phyloP scores from a whole-genome alignment of 2,329 filamentous ascomycete species.

The Fusarium nygamai region DNA sequence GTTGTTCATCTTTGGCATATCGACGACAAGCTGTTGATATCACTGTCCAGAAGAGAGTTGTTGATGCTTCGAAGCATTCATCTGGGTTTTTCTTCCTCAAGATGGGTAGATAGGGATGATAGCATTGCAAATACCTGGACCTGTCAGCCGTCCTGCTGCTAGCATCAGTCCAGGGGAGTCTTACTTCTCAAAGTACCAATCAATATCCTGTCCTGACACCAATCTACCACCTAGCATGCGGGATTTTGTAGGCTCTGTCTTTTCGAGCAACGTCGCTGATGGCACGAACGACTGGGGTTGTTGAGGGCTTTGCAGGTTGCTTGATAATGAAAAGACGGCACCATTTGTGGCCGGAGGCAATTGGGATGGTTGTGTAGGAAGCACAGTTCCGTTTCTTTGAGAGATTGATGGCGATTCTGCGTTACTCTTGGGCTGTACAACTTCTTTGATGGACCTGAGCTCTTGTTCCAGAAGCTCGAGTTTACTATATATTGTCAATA shows the following conservation, averaged over 20 bases:
- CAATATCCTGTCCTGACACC: conserved; percentile 63
- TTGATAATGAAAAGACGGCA: conserved; percentile 10
- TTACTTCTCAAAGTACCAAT: conserved; percentile 65
- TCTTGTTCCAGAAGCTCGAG: conserved; percentile 65
- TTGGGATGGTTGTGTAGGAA: conserved; percentile 31
- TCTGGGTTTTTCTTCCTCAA: conserved; percentile 61
- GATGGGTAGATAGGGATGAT: conserved; percentile 63
- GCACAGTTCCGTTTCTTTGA: conserved; percentile 37
- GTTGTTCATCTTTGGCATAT: conserved; percentile 55
- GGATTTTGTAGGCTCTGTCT: conserved; percentile 48
- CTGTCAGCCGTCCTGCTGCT: not conserved
- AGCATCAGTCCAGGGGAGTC: not conserved
- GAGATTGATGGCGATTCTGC: conserved; percentile 43
- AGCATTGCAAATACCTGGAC: conserved; percentile 61
- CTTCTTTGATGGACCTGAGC: conserved; percentile 64
- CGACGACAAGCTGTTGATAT: conserved; percentile 61
- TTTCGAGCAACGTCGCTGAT: conserved; percentile 18
- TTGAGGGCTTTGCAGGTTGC: conserved; percentile 1
- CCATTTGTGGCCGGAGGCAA: conserved; percentile 12
- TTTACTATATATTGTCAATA: conserved; percentile 52
- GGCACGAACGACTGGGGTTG: conserved; percentile 6
- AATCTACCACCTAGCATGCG: conserved; percentile 58
- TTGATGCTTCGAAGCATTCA: conserved; percentile 58
- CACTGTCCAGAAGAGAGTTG: conserved; percentile 65
- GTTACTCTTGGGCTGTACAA: conserved; percentile 50